These are phyloP conservation scores for Apiospora koreana DNA, from an alignment of 2,329 filamentous ascomycete species.

Conservation along the genomic window DNA sequence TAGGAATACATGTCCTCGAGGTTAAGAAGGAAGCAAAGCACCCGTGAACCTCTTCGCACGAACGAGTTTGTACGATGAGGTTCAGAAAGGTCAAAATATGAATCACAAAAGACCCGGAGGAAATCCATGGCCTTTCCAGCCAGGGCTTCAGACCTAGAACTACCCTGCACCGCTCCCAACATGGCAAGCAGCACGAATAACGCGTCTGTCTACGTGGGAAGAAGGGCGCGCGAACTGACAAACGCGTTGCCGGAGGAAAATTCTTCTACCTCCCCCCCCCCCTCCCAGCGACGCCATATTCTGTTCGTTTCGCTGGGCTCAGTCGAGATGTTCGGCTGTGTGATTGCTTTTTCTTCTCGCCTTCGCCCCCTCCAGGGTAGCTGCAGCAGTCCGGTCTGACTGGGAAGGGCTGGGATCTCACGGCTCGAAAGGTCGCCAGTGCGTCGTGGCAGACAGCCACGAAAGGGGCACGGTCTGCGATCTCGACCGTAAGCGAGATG, in stretches of 20 bases:
- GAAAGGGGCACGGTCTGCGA: not conserved
- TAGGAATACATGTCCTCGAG: not conserved
- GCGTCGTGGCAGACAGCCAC: not conserved
- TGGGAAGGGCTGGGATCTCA: not conserved
- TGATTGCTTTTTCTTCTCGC: not conserved
- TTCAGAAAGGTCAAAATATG: not conserved
- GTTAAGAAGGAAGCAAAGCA: not conserved
- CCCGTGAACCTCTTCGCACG: not conserved
- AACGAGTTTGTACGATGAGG: not conserved
- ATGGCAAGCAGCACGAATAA: not conserved
- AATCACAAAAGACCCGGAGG: not conserved
- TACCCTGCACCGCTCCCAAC: not conserved
- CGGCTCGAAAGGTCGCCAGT: not conserved
- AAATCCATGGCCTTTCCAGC: not conserved
- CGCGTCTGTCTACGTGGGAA: not conserved
- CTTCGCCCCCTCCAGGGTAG: not conserved
- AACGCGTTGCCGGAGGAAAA: not conserved
- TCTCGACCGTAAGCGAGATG: not conserved
- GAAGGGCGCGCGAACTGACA: not conserved
- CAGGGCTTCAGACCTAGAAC: conserved; percentile 1
- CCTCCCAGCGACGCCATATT: not conserved
- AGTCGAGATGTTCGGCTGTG: not conserved
- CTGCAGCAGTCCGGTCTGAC: not conserved
- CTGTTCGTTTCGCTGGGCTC: not conserved
- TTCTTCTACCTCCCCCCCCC: no score